Percentiles rank a stretch among this genome's conserved stretches.
These are phyloP conservation scores for Domatiomyces globalis DNA, from an alignment of 2,329 filamentous ascomycete species.

Conservation along the genomic window DNA sequence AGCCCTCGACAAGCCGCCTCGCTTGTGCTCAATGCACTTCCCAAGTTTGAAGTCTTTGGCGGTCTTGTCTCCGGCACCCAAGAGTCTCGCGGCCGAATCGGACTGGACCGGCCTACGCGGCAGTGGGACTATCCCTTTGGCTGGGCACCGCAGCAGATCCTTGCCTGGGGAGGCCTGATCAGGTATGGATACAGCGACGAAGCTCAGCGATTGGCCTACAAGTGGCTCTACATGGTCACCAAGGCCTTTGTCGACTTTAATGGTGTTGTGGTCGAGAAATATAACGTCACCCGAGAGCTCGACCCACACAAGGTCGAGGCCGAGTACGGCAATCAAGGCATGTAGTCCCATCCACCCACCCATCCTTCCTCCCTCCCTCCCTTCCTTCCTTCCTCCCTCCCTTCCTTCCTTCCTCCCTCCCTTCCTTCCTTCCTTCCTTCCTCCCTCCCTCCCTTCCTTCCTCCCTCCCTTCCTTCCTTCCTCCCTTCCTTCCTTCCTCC, in stretches of 20 bases:
- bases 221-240: conserved; percentile 97
- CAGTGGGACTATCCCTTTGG: conserved; percentile 99
- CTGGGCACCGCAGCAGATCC: conserved; percentile 97
- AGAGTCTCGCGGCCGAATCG: conserved; percentile 66
- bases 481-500: too few species aligned
- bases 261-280: conserved; percentile 96
- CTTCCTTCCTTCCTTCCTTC: too few species aligned
- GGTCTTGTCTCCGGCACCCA: conserved; percentile 83
- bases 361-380: too few species aligned
- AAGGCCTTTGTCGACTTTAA: conserved; percentile 98
- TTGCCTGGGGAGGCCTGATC: conserved; percentile 85
- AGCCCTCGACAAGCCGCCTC: conserved; percentile 72
- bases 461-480: too few species aligned
- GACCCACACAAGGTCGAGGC: conserved; percentile 91
- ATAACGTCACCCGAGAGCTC: conserved; percentile 80
- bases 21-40: conserved; percentile 68
- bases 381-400: too few species aligned
- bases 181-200: conserved; percentile 87
- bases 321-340: conserved; percentile 92
- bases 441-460: too few species aligned
- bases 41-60: conserved; percentile 74
- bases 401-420: too few species aligned
- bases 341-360: neutral
- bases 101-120: conserved; percentile 73
- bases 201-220: conserved; percentile 78